Conservation (phyloP, 23 red algal species). For the Rhodosorus marinus region DNA sequence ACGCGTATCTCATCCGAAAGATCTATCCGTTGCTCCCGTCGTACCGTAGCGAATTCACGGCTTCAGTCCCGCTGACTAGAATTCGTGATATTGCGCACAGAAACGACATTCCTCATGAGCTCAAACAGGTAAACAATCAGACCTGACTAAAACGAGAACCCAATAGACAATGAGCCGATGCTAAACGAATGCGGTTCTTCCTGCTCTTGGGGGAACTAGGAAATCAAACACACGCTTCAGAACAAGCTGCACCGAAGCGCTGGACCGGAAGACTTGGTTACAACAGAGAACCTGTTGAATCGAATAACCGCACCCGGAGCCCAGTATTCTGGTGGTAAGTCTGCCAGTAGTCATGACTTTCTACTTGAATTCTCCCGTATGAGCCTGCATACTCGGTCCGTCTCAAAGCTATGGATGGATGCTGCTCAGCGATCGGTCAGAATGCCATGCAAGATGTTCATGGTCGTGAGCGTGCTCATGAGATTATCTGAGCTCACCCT, state of each 20-base stretch:
- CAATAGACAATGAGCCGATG: no score
- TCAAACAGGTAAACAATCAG: no score
- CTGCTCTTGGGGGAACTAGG: no score
- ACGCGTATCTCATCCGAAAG: slow-evolving; percentile 29
- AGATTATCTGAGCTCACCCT: not conserved
- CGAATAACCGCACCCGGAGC: slow-evolving; percentile 8
- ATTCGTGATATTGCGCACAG: slow-evolving; percentile 72
- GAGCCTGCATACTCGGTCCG: no score
- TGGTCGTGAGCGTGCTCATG: not conserved
- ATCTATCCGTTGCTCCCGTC: slow-evolving; percentile 51
- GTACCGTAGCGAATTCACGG: slow-evolving; percentile 40
- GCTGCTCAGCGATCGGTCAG: no score
- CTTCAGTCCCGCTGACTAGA: slow-evolving; percentile 46
- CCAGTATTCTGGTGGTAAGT: no score
- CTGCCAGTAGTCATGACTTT: no score
- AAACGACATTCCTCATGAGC: slow-evolving; percentile 60
- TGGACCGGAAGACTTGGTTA: slow-evolving; percentile 53
- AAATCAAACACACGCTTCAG: slow-evolving; percentile 70
- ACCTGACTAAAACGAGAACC: no score
- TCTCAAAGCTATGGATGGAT: no score
- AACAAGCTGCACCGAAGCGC: slow-evolving; percentile 73
- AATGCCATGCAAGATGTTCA: no score
- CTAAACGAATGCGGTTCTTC: no score
- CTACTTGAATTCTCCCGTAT: no score
- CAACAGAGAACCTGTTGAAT: slow-evolving; percentile 19